phyloP scores from a whole-genome alignment of 2,329 filamentous ascomycete species.

The Aspergillus jensenii region DNA sequence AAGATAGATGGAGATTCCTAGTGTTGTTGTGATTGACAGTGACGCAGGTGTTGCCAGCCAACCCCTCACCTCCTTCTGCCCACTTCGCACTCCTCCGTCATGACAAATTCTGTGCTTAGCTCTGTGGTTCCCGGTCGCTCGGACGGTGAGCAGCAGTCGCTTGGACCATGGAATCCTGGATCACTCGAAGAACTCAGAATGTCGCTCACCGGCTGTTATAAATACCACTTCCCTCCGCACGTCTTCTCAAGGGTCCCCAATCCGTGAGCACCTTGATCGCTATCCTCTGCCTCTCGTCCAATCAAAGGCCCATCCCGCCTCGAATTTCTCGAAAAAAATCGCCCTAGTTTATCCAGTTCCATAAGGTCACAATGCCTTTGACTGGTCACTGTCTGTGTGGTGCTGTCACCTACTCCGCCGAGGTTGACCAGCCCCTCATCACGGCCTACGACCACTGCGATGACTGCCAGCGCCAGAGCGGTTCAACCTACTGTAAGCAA shows the following conservation, averaged over 20 bases:
- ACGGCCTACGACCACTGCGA: conserved; percentile 71
- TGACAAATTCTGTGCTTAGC: conserved; percentile 37
- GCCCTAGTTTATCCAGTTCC: not conserved
- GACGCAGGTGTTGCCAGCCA: not conserved
- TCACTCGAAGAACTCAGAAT: not conserved
- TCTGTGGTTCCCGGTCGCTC: not conserved
- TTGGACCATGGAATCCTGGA: not conserved
- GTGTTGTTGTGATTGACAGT: not conserved
- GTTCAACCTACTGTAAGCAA: conserved; percentile 61
- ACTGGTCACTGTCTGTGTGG: conserved; percentile 71
- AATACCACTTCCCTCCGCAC: conserved; percentile 20
- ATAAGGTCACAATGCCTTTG: conserved; percentile 57
- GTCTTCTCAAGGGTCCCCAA: conserved; percentile 22
- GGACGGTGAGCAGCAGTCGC: not conserved
- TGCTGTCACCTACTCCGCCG: conserved; percentile 66
- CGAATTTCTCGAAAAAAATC: not conserved
- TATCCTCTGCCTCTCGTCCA: conserved; percentile 49
- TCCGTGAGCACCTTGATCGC: conserved; percentile 28
- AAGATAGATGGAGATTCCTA: not conserved
- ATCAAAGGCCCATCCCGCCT: not conserved
- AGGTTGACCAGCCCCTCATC: conserved; percentile 40
- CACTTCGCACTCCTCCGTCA: conserved; percentile 5
- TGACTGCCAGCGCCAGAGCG: conserved; percentile 69
- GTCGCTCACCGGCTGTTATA: conserved; percentile 11
- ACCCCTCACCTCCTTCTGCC: not conserved